Evolutionary conservation across 805 yeast genomes (phyloP), one percentile per base, ranked within the genome.

Genomic region (Saturnispora hagleri): DNA sequence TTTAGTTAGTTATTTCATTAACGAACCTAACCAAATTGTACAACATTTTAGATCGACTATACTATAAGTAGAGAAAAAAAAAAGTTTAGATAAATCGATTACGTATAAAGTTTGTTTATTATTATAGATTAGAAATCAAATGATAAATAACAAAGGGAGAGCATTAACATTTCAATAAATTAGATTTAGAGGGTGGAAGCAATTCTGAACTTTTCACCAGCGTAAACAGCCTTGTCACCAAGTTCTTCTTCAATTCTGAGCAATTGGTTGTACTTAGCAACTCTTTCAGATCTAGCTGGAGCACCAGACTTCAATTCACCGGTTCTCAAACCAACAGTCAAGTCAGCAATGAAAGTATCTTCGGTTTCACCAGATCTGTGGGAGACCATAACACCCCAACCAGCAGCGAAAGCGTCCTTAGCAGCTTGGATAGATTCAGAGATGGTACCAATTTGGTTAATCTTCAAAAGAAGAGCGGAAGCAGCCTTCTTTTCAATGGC

Each of bases 321-420:
- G 62, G 95, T 67, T 84, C 97, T 89, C 74, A 91, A 82, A 81
- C 98, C 98, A 67, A 93, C 99, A 68, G 89, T 79, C 72, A 91
- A 82, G 76, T 91, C 98, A 69, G 99, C 98, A 74, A 91, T 91
- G 80, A 88, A 84, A 68, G 95, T 85, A 77, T 93, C 99, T 80
- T 93, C 99, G 63, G 97, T 90, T 82, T 91, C 99, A 79, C 99
- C 99, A 66, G 97, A 90, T 84, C 99, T 89, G 89, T 91, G 99
- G 69, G 97, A 90, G 67, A 93, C 98, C 97, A 91, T 90, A 71
- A 90, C 97, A 81, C 97, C 97, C 99, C 99, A 91, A 70, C 89
- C 89, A 60, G 97, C 97, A 60, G 82, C 84, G 77, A 82, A 90
- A 55, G 98, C 87, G 75, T 86, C 93, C 73, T 86, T 76, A 68